A percentile compares a stretch with the other conserved stretches of the same genome.
Conservation (phyloP, 345 rosid genomes). For the Hibiscus mutabilis region DNA sequence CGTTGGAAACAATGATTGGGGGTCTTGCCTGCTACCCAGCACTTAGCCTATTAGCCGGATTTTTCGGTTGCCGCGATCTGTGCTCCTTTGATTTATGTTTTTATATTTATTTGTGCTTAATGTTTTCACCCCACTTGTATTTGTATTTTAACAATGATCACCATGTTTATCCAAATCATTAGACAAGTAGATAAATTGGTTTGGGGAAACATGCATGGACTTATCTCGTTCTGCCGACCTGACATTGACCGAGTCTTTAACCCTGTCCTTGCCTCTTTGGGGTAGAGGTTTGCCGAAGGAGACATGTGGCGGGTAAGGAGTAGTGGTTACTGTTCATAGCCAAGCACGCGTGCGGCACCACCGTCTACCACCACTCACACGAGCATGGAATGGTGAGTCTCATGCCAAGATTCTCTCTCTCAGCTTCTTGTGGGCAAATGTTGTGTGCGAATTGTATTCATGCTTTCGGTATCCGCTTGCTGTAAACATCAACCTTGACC, state of each 20-base stretch:
- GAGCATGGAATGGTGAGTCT: neutral
- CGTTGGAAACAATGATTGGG: constrained; percentile 41
- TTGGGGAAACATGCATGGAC: neutral
- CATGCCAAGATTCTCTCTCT: constrained; percentile 9
- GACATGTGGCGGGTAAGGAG: no score
- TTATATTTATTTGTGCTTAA: neutral
- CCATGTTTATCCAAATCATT: neutral
- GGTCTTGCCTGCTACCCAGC: neutral
- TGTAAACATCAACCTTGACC: no score
- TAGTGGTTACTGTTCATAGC: constrained; percentile 5
- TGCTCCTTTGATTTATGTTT: constrained; percentile 9
- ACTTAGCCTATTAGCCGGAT: constrained; percentile 15
- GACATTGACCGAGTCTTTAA: neutral
- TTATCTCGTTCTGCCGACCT: neutral
- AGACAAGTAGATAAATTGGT: neutral
- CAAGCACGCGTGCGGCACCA: constrained; percentile 18
- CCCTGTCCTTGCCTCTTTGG: neutral
- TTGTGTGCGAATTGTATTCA: neutral
- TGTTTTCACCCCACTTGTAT: neutral
- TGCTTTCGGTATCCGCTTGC: no score
- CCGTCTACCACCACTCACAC: constrained; percentile 12
- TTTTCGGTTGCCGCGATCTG: constrained; percentile 24
- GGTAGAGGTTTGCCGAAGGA: neutral
- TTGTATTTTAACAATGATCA: neutral
- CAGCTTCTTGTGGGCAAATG: neutral